phyloP scores from a whole-genome alignment of 2,329 filamentous ascomycete genomes.

The Periglandula ipomoeae region DNA sequence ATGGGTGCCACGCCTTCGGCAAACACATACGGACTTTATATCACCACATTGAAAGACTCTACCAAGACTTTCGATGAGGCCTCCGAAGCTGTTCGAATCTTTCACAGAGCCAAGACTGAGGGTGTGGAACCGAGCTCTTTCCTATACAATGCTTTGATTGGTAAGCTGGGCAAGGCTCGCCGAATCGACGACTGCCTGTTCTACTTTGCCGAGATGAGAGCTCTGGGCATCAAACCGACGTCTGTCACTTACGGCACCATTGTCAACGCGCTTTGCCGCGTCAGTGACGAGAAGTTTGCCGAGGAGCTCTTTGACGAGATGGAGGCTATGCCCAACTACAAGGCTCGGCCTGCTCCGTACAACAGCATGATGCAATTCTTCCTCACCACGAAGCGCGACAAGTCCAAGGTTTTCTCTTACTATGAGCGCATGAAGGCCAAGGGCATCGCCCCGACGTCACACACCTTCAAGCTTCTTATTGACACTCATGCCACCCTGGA shows the following conservation, averaged over 20 bases:
- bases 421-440: conserved; percentile 88
- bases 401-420: conserved; percentile 85
- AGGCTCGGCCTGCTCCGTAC: conserved; percentile 91
- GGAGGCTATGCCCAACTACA: conserved; percentile 98
- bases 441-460: conserved; percentile 81
- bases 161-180: conserved; percentile 94
- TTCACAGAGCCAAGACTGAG: conserved; percentile 85
- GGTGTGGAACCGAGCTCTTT: conserved; percentile 95
- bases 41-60: conserved; percentile 96
- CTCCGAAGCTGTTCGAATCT: conserved; percentile 93
- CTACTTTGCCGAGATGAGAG: conserved; percentile 97
- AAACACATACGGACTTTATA: conserved; percentile 97
- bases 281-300: conserved; percentile 94
- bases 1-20: conserved; percentile 89
- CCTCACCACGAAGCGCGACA: conserved; percentile 93
- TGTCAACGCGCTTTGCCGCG: conserved; percentile 93
- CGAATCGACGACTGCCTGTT: conserved; percentile 97
- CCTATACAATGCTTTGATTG: conserved; percentile 95
- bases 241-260: conserved; percentile 98
- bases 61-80: conserved; percentile 98
- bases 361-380: conserved; percentile 99
- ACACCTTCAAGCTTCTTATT: conserved; percentile 96
- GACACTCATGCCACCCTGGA: conserved; percentile 93
- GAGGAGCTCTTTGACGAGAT: conserved; percentile 98
- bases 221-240: conserved; percentile 83